Evolutionary conservation across 345 rosid genomes (phyloP).

Genomic region (Aquilaria sinensis): DNA sequence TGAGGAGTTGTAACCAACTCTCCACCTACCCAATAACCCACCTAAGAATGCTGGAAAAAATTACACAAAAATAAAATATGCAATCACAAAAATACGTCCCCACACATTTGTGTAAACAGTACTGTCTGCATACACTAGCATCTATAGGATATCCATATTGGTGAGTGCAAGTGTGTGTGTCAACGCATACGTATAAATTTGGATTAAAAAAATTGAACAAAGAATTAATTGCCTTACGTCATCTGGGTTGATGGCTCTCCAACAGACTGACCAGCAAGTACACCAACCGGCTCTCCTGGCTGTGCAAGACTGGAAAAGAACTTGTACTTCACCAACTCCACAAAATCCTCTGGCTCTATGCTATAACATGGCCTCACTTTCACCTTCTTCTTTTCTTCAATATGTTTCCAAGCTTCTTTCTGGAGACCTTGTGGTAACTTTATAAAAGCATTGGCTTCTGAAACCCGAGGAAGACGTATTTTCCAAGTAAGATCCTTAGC

Average conservation of each 20-base stretch:
- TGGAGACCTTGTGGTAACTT: slow-evolving; percentile 60
- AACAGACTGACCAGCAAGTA: slow-evolving; percentile 97
- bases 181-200: too few species aligned
- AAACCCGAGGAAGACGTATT: slow-evolving; percentile 22
- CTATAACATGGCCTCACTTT: slow-evolving; percentile 17
- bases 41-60: too few species aligned
- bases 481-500: too few species aligned
- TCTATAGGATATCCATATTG: too few species aligned
- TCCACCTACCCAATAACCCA: too few species aligned
- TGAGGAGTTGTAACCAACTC: too few species aligned
- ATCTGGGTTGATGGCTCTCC: slow-evolving; percentile 99
- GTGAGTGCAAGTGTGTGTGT: too few species aligned
- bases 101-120: too few species aligned
- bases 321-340: slow-evolving; percentile 60
- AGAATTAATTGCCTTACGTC: slow-evolving; percentile 60
- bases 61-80: too few species aligned
- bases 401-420: slow-evolving; percentile 52
- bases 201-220: neutral
- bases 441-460: slow-evolving; percentile 44
- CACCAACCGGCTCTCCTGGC: slow-evolving; percentile 99
- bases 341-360: slow-evolving; percentile 39
- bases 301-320: slow-evolving; percentile 86
- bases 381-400: slow-evolving; percentile 36
- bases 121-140: too few species aligned
- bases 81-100: too few species aligned